Evolutionary conservation across 805 yeast species (phyloP).

Genomic region (Saturnispora dispora): DNA sequence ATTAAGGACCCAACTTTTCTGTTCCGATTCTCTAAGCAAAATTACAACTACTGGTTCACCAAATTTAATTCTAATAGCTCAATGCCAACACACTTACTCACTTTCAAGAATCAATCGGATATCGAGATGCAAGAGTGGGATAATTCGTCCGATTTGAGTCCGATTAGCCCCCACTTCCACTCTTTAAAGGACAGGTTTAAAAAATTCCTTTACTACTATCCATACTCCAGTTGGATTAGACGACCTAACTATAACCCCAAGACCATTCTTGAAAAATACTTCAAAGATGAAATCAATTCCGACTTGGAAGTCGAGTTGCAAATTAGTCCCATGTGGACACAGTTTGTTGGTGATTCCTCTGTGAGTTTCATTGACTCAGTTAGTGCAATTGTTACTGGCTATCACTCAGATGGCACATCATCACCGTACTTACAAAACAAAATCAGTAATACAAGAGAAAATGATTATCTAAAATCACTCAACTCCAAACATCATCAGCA

Average conservation of each 20-base stretch:
- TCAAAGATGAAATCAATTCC: background rate
- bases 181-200: background rate
- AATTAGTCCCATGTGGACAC: background rate
- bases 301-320: background rate
- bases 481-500: background rate
- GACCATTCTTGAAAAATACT: background rate
- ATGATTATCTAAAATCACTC: background rate
- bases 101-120: background rate
- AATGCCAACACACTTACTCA: background rate
- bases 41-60: background rate
- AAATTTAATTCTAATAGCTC: background rate
- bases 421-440: background rate
- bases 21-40: constrained; percentile 1
- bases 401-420: background rate
- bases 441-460: background rate
- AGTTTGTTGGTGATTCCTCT: background rate
- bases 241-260: background rate
- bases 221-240: constrained; percentile 1
- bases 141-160: background rate
- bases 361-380: background rate
- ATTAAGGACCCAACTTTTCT: background rate
- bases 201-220: background rate
- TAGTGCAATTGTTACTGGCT: constrained; percentile 1
- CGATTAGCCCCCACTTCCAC: background rate
- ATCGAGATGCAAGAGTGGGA: background rate